Percentiles rank a stretch among this genome's conserved stretches.
phyloP scores from a whole-genome alignment of 2,329 filamentous ascomycete genomes.

The Calycina marina region DNA sequence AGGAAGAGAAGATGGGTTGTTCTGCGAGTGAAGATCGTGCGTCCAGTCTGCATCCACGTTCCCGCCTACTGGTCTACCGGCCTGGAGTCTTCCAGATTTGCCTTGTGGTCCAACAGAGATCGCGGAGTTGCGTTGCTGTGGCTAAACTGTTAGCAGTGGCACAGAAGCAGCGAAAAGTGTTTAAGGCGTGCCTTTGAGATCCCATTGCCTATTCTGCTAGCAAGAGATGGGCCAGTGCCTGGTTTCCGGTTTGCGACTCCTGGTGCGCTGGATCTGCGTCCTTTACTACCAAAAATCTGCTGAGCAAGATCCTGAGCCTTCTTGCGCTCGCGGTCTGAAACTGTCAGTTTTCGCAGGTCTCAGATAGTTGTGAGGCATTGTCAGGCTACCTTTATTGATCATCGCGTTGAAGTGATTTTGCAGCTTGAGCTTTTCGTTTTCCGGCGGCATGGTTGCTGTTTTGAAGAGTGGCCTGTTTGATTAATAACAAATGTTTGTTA shows the following conservation, averaged over 20 bases:
- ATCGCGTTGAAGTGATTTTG: slow-evolving; percentile 23
- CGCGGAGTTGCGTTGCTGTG: slow-evolving; percentile 16
- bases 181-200: slow-evolving; percentile 51
- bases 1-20: slow-evolving; percentile 27
- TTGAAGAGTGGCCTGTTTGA: no score
- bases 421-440: no score
- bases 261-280: slow-evolving; percentile 40
- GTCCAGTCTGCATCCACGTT: slow-evolving; percentile 55
- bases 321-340: slow-evolving; percentile 44
- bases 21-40: slow-evolving; percentile 47
- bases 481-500: no score
- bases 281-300: slow-evolving; percentile 53
- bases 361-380: no score
- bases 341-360: no score
- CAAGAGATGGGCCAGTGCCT: slow-evolving; percentile 39
- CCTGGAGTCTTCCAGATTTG: no score
- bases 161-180: neutral
- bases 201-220: slow-evolving; percentile 59
- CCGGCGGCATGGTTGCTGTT: no score
- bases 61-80: slow-evolving; percentile 7
- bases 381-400: slow-evolving; percentile 19
- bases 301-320: slow-evolving; percentile 59
- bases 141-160: slow-evolving; percentile 6
- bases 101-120: no score
- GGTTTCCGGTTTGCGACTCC: slow-evolving; percentile 30